Conservation (phyloP, 345 rosid genomes). For the Isatis tinctoria region DNA sequence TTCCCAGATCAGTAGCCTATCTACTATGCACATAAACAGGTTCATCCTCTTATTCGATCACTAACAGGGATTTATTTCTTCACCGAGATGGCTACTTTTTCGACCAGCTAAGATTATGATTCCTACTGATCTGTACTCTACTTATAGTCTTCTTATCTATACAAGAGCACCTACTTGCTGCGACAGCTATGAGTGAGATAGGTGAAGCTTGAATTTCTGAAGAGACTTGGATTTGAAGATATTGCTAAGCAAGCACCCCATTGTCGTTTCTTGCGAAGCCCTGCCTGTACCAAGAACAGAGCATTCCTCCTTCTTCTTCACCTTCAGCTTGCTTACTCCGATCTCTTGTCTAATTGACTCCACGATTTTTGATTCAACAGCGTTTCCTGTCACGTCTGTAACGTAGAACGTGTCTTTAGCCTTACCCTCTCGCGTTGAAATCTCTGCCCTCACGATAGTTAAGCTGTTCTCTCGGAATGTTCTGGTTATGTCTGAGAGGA, state of each 20-base stretch:
- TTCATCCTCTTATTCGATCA: neutral
- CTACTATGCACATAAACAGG: neutral
- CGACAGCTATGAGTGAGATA: neutral
- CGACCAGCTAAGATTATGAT: neutral
- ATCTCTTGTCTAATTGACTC: slow-evolving; percentile 81
- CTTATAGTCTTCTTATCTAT: neutral
- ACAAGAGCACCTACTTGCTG: neutral
- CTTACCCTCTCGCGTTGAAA: slow-evolving; percentile 70
- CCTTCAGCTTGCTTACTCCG: slow-evolving; percentile 59
- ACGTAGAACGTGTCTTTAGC: slow-evolving; percentile 83
- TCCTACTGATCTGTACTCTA: neutral
- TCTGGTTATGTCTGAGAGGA: slow-evolving; percentile 87
- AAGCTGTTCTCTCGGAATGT: slow-evolving; percentile 92
- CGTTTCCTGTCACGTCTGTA: slow-evolving; percentile 67
- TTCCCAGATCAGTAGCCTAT: neutral
- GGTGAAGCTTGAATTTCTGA: neutral
- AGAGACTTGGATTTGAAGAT: slow-evolving; percentile 23
- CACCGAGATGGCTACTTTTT: neutral
- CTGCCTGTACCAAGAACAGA: slow-evolving; percentile 17
- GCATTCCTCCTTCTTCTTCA: slow-evolving; percentile 46
- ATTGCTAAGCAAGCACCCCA: slow-evolving; percentile 12
- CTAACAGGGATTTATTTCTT: neutral
- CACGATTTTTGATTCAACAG: slow-evolving; percentile 63
- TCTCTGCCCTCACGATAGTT: slow-evolving; percentile 82
- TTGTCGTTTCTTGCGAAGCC: slow-evolving; percentile 40